Base-by-base conservation (phyloP, 1,139 yeast species). In the Yamadazyma trypodendri region DNA sequence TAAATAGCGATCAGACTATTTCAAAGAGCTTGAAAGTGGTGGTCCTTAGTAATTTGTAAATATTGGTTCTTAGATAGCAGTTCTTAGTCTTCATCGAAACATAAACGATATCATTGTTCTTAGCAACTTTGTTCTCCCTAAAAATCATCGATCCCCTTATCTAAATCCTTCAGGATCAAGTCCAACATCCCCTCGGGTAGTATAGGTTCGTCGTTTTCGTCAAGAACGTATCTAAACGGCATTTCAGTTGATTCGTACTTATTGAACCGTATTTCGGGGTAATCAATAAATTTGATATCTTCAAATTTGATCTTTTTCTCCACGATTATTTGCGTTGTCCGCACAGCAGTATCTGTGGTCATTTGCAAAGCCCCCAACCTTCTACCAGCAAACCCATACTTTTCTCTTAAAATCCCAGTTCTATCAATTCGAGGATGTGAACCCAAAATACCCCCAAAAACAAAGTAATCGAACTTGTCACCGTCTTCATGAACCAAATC, bases 361-460 rank as follows among this genome's bases (percentile, higher is more conserved):
- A 92, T 90, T 57, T 92, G 98, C 49, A 85, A 76, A 38, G 71
- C 77, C 1, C 96, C 97, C 40, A 92, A 69, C 56, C 96, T 75
- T 61, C 92, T 81, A 11, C 97, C 96, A 2, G 75, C 79, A 52
- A 88, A 83, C 0, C 88, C 96, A 51, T 89, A 82, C 53, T 84
- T 84, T 29, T 61, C 63, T 55, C 95, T 76, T 45, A 92, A 73
- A 50, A 89, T 90, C 1, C 92, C 94, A 2, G 98, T 92, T 60
- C 97, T 80, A 57, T 92, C 97, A 51, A 95, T 76, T 53, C 97
- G 94, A 7, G 97, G 97, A 61, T 90, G 97, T 46, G 90, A 95
- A 3, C 98, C 98, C 35, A 92, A 73, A 39, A 92, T 92, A 28
- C 98, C 98, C 8, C 97, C 98, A 63, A 92, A 90, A 11, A 92